Evolutionary conservation across 2,329 filamentous ascomycete species (phyloP).

Genomic region (Ceratocystis smalleyi): DNA sequence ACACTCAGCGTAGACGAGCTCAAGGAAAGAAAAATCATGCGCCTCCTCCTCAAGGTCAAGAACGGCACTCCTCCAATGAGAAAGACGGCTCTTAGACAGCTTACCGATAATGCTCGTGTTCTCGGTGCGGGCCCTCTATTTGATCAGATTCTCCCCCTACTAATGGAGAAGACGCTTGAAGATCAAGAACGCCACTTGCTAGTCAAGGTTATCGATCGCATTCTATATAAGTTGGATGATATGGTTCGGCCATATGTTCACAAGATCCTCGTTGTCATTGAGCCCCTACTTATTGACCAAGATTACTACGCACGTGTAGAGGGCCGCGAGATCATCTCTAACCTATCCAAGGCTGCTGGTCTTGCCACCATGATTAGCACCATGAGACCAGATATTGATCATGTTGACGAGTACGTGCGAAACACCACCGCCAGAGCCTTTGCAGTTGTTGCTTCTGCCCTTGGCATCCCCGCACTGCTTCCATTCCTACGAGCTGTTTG

Average conservation of each 20-base stretch:
- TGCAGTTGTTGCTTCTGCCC: conserved; percentile 86
- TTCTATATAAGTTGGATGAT: conserved; percentile 96
- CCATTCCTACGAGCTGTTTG: conserved; percentile 93
- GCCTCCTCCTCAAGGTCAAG: conserved; percentile 91
- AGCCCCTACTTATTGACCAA: conserved; percentile 96
- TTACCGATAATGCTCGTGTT: conserved; percentile 92
- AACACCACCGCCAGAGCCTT: conserved; percentile 97
- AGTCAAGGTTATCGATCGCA: conserved; percentile 97
- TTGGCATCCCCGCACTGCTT: conserved; percentile 86
- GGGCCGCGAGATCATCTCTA: conserved; percentile 96
- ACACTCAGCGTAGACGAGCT: conserved; percentile 83
- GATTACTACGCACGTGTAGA: conserved; percentile 98
- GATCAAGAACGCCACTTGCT: conserved; percentile 96
- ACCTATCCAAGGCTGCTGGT: conserved; percentile 89
- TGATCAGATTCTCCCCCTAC: conserved; percentile 87
- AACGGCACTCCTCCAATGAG: conserved; percentile 97
- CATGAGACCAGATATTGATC: conserved; percentile 97
- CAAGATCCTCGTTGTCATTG: conserved; percentile 96
- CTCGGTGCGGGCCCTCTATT: conserved; percentile 91
- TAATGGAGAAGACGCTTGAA: conserved; percentile 97
- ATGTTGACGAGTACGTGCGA: conserved; percentile 93
- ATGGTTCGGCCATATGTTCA: conserved; percentile 91
- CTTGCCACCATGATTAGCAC: conserved; percentile 98
- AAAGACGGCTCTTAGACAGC: conserved; percentile 90
- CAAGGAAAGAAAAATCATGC: conserved; percentile 98